These are phyloP conservation scores for Paramecium sexaurelia DNA, from an alignment of 73 alveolate species.

Conservation along the genomic window DNA sequence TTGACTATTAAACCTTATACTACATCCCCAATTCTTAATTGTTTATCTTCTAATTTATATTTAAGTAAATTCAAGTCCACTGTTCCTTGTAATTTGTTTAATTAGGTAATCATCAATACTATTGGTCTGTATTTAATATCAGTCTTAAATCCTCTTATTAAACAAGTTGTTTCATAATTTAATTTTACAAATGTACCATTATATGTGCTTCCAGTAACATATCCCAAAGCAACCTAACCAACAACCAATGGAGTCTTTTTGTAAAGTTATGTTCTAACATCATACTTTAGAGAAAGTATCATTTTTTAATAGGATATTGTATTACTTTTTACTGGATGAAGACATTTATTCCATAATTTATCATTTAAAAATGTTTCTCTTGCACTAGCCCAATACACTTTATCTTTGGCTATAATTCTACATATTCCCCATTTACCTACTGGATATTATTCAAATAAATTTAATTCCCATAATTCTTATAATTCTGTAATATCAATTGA, in stretches of 20 bases:
- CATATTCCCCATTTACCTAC: conserved; percentile 43
- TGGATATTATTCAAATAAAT: not conserved
- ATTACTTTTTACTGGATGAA: conserved; percentile 44
- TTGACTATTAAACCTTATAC: not conserved
- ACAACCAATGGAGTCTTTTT: not conserved
- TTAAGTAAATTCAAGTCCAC: not conserved
- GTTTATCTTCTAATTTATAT: not conserved
- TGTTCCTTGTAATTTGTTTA: conserved; percentile 37
- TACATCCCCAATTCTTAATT: conserved; percentile 33
- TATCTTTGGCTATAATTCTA: conserved; percentile 20
- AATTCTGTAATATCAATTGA: conserved; percentile 48
- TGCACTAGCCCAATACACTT: conserved; percentile 35
- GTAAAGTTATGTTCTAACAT: conserved; percentile 26
- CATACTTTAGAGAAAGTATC: not conserved
- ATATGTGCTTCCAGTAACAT: conserved; percentile 50
- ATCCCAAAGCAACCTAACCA: conserved; percentile 41
- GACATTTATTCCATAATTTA: conserved; percentile 36
- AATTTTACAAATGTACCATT: conserved; percentile 45
- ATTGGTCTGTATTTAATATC: conserved; percentile 23
- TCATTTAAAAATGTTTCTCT: conserved; percentile 55
- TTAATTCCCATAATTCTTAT: conserved; percentile 19
- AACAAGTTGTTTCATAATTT: conserved; percentile 23
- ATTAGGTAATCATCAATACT: conserved; percentile 23
- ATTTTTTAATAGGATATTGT: not conserved
- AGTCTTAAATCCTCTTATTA: not conserved